These are phyloP conservation scores for Neopestalotiopsis rosae DNA, from an alignment of 2,329 filamentous ascomycete species.

Conservation along the genomic window DNA sequence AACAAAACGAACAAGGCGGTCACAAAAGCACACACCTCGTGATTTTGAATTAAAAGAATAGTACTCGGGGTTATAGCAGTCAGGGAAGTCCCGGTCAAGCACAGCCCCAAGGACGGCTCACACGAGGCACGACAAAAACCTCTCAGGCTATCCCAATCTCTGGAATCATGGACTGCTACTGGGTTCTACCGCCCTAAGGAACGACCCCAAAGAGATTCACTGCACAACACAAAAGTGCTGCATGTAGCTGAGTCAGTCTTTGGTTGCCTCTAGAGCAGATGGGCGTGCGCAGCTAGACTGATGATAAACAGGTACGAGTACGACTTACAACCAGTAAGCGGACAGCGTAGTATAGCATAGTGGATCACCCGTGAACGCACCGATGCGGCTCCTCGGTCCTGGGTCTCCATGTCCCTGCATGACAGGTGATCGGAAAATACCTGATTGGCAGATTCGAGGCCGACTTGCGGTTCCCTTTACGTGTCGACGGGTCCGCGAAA, in stretches of 20 bases:
- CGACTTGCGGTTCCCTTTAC: conserved; percentile 5
- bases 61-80: neutral
- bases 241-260: neutral
- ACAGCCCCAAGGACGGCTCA: neutral
- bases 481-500: neutral
- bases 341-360: neutral
- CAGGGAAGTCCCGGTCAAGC: neutral
- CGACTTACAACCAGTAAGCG: neutral
- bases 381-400: neutral
- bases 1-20: neutral
- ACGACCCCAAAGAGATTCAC: neutral
- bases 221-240: no score
- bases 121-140: neutral
- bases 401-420: conserved; percentile 13
- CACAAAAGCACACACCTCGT: neutral
- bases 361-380: neutral
- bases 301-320: neutral
- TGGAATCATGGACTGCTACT: neutral
- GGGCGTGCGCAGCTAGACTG: neutral
- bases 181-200: neutral
- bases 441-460: conserved; percentile 5
- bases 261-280: neutral
- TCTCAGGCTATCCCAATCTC: neutral
- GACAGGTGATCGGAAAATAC: neutral
- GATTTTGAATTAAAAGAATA: neutral